Percentiles rank a stretch among this genome's conserved stretches.
Evolutionary conservation across 805 yeast genomes (phyloP).

Genomic region (Grigorovia transvaalensis): DNA sequence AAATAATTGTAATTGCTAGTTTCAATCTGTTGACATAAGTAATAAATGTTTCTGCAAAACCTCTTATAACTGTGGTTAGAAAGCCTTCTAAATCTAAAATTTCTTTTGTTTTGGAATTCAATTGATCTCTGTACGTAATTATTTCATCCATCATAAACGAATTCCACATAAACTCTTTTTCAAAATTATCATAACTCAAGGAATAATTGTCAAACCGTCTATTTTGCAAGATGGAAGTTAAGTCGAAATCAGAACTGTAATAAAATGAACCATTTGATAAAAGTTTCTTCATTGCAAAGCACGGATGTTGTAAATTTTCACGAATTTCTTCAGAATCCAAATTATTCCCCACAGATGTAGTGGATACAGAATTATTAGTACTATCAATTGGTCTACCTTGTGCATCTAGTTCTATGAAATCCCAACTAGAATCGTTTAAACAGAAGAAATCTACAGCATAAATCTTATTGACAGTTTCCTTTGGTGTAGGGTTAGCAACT

Average conservation of each 20-base stretch:
- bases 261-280: constrained; percentile 83
- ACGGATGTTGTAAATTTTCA: constrained; percentile 52
- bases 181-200: constrained; percentile 47
- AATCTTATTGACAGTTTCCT: constrained; percentile 71
- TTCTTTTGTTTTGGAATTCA: constrained; percentile 47
- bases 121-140: constrained; percentile 56
- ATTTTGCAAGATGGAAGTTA: constrained; percentile 75
- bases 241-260: constrained; percentile 83
- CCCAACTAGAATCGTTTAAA: constrained; percentile 65
- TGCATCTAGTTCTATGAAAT: constrained; percentile 57
- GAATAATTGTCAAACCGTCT: constrained; percentile 47
- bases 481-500: constrained; percentile 74
- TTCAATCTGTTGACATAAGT: constrained; percentile 30
- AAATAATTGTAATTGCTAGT: constrained; percentile 61
- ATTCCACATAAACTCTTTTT: constrained; percentile 94
- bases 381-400: constrained; percentile 37
- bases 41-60: constrained; percentile 75
- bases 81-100: constrained; percentile 67
- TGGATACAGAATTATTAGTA: background rate
- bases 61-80: constrained; percentile 85
- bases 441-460: constrained; percentile 78
- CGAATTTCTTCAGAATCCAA: background rate
- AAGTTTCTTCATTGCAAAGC: constrained; percentile 66
- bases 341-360: too few relatives aligned
- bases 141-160: constrained; percentile 78